Evolutionary conservation across 2,329 filamentous ascomycete species (phyloP).

Genomic region (Ceratocystis colombiana): DNA sequence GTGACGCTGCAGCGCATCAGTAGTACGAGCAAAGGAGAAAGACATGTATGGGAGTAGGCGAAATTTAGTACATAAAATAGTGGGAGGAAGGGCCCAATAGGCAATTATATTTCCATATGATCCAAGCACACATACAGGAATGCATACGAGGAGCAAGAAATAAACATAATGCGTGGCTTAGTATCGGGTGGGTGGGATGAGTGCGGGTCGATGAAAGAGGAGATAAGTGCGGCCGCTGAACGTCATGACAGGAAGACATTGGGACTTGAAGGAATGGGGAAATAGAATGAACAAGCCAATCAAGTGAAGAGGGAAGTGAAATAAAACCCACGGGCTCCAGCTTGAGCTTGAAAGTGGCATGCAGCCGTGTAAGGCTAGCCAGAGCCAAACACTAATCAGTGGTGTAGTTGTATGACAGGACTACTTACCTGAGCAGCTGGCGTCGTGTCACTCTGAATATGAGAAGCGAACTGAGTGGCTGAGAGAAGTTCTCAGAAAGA

Average conservation of each 20-base stretch:
- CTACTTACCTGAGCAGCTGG: conserved; percentile 9
- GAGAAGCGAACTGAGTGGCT: not conserved
- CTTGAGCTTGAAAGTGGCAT: too few relatives aligned
- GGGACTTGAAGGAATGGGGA: not conserved
- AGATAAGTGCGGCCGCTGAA: not conserved
- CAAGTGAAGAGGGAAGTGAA: not conserved
- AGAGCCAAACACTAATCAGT: not conserved
- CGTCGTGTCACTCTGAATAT: not conserved
- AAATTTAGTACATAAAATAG: not conserved
- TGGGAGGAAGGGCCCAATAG: not conserved
- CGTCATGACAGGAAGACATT: conserved; percentile 4
- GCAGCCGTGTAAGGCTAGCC: not conserved
- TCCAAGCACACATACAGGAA: not conserved
- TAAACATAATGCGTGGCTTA: conserved; percentile 1
- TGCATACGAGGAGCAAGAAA: not conserved
- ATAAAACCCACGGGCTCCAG: too few relatives aligned
- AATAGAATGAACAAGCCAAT: not conserved
- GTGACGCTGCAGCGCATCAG: conserved; percentile 6
- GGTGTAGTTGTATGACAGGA: conserved; percentile 7
- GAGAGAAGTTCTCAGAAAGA: not conserved
- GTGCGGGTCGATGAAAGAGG: not conserved
- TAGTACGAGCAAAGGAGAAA: conserved; percentile 7
- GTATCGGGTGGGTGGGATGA: not conserved
- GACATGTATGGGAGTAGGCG: not conserved
- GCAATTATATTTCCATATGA: not conserved